phyloP scores from a whole-genome alignment of 2,329 filamentous ascomycete genomes.

The Claviceps sorghi region DNA sequence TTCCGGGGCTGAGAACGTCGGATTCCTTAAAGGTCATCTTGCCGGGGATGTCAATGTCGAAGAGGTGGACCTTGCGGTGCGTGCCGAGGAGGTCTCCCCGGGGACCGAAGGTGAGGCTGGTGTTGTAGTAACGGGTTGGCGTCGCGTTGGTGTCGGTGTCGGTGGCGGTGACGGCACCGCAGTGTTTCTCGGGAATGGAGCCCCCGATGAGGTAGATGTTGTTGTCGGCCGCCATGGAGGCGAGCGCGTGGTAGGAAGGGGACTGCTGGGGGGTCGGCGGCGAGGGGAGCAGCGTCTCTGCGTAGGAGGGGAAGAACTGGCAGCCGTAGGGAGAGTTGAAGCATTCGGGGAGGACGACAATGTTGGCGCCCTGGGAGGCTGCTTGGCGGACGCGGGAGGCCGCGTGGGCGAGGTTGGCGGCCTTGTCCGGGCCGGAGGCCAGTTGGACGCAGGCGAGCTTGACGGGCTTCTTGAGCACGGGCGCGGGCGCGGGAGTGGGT shows the following conservation, averaged over 20 bases:
- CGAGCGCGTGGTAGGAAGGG: conserved; percentile 75
- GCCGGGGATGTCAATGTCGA: conserved; percentile 94
- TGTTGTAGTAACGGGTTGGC: conserved; percentile 67
- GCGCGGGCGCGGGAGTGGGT: conserved; percentile 4
- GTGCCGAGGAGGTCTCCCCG: conserved; percentile 66
- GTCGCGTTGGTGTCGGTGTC: conserved; percentile 1
- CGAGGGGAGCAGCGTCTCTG: conserved; percentile 68
- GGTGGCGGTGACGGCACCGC: conserved; percentile 14
- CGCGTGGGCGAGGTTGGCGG: conserved; percentile 67
- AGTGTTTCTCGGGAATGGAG: conserved; percentile 66
- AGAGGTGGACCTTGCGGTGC: conserved; percentile 89
- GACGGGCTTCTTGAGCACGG: conserved; percentile 57
- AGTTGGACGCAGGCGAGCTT: conserved; percentile 75
- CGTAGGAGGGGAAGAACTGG: conserved; percentile 78
- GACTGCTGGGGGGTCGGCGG: conserved; percentile 56
- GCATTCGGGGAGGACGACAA: conserved; percentile 91
- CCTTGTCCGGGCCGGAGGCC: conserved; percentile 68
- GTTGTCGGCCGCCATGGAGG: conserved; percentile 63
- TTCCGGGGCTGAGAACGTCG: conserved; percentile 73
- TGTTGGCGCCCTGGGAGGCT: conserved; percentile 57
- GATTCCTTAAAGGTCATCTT: conserved; percentile 86
- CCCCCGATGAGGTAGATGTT: conserved; percentile 75
- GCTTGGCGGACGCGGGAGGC: conserved; percentile 73
- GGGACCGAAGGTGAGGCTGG: conserved; percentile 68
- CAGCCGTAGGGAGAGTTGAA: conserved; percentile 98